These are phyloP conservation scores for Triticum urartu DNA, from an alignment of 176 grass and related monocot genomes.

Conservation along the genomic window DNA sequence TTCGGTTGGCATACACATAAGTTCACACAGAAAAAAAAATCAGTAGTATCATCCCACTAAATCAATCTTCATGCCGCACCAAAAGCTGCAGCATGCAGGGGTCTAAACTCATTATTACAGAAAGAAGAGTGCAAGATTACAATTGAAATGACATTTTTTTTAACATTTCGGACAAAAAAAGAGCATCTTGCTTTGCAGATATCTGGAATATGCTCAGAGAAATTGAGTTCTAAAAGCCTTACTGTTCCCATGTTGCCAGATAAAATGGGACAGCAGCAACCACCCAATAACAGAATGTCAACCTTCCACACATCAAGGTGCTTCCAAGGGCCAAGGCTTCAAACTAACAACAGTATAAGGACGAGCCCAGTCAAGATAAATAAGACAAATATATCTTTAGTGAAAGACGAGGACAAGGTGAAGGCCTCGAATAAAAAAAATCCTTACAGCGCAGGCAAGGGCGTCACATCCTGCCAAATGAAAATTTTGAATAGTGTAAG, in stretches of 20 bases:
- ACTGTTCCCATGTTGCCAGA: slow-evolving; percentile 99
- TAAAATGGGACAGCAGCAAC: slow-evolving; percentile 93
- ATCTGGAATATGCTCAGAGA: not conserved
- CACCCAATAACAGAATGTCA: slow-evolving; percentile 78
- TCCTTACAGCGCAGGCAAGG: slow-evolving; percentile 97
- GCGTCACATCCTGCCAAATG: slow-evolving; percentile 89
- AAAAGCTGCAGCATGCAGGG: not conserved
- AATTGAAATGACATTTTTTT: not conserved
- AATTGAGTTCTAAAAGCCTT: slow-evolving; percentile 37
- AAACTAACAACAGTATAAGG: slow-evolving; percentile 53
- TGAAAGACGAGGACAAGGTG: slow-evolving; percentile 16
- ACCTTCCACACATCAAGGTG: slow-evolving; percentile 84
- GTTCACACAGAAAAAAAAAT: slow-evolving; percentile 11
- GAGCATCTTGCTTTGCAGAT: not conserved
- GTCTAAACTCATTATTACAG: not conserved
- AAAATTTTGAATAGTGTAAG: slow-evolving; percentile 28
- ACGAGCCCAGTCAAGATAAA: slow-evolving; percentile 17
- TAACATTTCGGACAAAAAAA: not conserved
- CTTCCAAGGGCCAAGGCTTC: slow-evolving; percentile 96
- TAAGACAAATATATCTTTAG: slow-evolving; percentile 9
- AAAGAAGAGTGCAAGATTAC: not conserved
- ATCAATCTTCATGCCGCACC: not conserved
- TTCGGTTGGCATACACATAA: not conserved
- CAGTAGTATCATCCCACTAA: not conserved
- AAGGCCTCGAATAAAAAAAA: slow-evolving; percentile 31